These are phyloP conservation scores for Selenicereus undatus DNA, from an alignment of 148 eudicot species.

Conservation along the genomic window DNA sequence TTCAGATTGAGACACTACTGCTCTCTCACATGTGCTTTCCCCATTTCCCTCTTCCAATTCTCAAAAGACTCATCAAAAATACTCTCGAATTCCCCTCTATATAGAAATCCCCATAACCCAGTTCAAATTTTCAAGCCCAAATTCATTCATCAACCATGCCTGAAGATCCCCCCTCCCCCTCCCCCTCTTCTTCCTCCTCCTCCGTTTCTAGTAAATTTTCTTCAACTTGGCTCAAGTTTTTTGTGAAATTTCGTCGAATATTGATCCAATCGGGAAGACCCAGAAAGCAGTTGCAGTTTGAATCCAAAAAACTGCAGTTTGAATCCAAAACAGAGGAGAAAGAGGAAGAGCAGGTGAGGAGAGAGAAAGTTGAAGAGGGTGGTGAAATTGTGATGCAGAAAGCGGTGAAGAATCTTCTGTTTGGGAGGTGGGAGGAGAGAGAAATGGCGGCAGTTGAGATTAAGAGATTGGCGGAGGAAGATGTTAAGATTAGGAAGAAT, in stretches of 20 bases:
- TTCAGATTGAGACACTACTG: constrained; percentile 25
- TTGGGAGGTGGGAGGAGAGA: constrained; percentile 76
- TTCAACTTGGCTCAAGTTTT: constrained; percentile 29
- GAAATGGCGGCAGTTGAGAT: constrained; percentile 60
- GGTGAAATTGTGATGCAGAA: constrained; percentile 38
- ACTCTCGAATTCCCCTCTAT: neutral
- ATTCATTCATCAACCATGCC: constrained; percentile 8
- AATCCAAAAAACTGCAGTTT: neutral
- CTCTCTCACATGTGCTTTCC: constrained; percentile 27
- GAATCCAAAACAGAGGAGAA: constrained; percentile 1
- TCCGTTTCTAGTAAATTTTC: neutral
- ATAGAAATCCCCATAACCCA: constrained; percentile 4
- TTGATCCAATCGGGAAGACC: constrained; percentile 31
- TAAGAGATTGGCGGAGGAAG: constrained; percentile 38
- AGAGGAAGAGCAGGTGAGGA: constrained; percentile 16
- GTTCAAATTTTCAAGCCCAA: constrained; percentile 25
- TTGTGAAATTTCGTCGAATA: constrained; percentile 41
- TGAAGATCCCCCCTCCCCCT: constrained; percentile 10
- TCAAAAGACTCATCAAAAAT: neutral
- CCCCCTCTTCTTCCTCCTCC: constrained; percentile 11
- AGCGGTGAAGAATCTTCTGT: constrained; percentile 71
- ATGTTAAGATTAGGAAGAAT: constrained; percentile 33
- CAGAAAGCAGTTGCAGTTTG: constrained; percentile 13
- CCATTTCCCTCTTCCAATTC: neutral
- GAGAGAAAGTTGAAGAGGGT: constrained; percentile 4